Evolutionary conservation across 306 rosid species (phyloP), one percentile per base, ranked within the genome.

Genomic region (Corylus heterophylla): DNA sequence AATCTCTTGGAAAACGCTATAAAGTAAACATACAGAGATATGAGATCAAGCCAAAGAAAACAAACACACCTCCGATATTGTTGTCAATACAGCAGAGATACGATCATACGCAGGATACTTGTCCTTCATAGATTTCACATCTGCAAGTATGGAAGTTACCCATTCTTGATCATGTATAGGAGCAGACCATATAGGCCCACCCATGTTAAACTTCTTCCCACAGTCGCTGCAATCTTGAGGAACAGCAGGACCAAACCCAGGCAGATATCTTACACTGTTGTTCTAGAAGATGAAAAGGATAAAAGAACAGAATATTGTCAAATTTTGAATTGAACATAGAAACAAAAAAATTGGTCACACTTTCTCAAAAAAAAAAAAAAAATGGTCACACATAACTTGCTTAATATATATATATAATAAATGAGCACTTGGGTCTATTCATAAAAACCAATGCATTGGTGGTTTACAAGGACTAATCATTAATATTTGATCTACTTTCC

Each of bases 181-280:
- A 80, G 98, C 97, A 79, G 97, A 91, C 98, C 99, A 95, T 81
- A 95, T 90, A 79, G 98, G 98, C 61, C 98, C 99, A 39, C 98
- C 98, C 99, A 95, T 93, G 78, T 88, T 88, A 81, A 89, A 95
- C 55, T 90, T 95, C 85, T 89, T 95, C 80, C 99, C 97, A 85
- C 98, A 93, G 77, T 95, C 94, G 59, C 81, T 86, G 85, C 99
- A 95, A 22, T 91, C 97, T 88, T 90, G 97, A 74, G 92, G 87
- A 89, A 93, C 98, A 82, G 77, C 81, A 35, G 99, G 98, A 78
- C 99, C 99, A 61, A 80, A 95, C 55, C 97, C 97, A 9, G 98
- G 97, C 80, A 95, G 86, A 89, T 93, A 84, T 83, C 98, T 90
- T 73, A 91, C 81, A 10, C 92, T 93, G 70, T 83, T 91, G 77